Percentiles rank a stretch among this genome's conserved stretches.
Conservation (phyloP, 148 eudicot species). For the Linanthus parryae region DNA sequence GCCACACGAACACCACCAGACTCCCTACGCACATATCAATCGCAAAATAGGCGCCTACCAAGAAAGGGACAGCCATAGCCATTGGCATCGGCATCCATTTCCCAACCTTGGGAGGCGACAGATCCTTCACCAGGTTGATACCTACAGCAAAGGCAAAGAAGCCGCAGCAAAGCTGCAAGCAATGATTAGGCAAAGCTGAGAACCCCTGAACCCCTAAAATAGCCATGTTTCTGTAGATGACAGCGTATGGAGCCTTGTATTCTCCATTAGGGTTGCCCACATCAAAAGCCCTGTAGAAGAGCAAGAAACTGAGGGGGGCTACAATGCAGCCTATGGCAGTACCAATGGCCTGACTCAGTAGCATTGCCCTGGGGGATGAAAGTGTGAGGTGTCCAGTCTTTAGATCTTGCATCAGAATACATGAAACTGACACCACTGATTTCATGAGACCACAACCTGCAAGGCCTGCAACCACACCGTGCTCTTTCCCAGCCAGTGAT, state of each 20-base stretch:
- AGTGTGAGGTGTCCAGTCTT: constrained; percentile 20
- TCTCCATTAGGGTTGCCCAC: constrained; percentile 18
- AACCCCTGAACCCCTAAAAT: constrained; percentile 19
- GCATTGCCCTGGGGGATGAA: constrained; percentile 19
- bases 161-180: constrained; percentile 12
- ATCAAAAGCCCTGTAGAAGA: constrained; percentile 19
- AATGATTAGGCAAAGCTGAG: constrained; percentile 17
- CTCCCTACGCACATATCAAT: constrained; percentile 18
- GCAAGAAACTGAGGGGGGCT: constrained; percentile 16
- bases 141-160: constrained; percentile 21
- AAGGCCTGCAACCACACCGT: constrained; percentile 20
- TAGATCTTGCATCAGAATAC: constrained; percentile 19
- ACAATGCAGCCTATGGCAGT: constrained; percentile 18
- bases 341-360: constrained; percentile 14
- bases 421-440: constrained; percentile 6
- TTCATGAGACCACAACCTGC: constrained; percentile 19
- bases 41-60: constrained; percentile 9
- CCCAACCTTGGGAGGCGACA: constrained; percentile 9
- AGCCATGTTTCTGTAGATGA: constrained; percentile 15
- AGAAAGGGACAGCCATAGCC: constrained; percentile 17
- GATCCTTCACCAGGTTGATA: constrained; percentile 14
- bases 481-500: constrained; percentile 12
- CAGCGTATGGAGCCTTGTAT: constrained; percentile 19
- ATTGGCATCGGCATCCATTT: constrained; percentile 16
- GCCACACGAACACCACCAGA: constrained; percentile 13